A percentile compares a stretch with the other conserved stretches of the same genome.
phyloP scores from a whole-genome alignment of 2,329 filamentous ascomycete species.

The Cadophora sp. region DNA sequence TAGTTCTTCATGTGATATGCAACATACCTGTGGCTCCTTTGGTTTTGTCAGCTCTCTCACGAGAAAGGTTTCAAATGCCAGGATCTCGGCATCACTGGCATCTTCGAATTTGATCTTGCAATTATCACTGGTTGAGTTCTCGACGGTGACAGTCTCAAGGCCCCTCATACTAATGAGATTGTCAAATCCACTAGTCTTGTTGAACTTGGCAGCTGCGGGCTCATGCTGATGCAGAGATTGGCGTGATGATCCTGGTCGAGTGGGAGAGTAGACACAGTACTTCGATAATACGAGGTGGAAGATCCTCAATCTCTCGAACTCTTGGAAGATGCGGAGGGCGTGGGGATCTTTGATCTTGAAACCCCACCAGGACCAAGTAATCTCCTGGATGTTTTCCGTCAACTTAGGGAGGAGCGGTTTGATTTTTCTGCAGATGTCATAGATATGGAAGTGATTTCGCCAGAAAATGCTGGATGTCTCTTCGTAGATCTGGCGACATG shows the following conservation, averaged over 20 bases:
- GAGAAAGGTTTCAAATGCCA: constrained; percentile 11
- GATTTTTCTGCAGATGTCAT: not conserved
- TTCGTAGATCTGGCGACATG: constrained; percentile 17
- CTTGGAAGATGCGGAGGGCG: not conserved
- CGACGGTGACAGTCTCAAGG: not conserved
- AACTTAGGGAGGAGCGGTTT: not conserved
- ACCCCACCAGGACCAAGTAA: constrained; percentile 9
- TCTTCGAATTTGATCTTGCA: not conserved
- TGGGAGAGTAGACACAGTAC: not conserved
- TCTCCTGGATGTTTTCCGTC: constrained; percentile 7
- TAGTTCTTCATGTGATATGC: not conserved
- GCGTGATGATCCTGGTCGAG: not conserved
- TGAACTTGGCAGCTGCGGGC: constrained; percentile 7
- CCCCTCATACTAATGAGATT: constrained; percentile 2
- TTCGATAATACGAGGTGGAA: not conserved
- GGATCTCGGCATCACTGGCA: constrained; percentile 1
- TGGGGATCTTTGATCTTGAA: constrained; percentile 5
- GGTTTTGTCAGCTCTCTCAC: constrained; percentile 2
- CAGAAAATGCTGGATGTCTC: constrained; percentile 7
- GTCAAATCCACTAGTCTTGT: constrained; percentile 2
- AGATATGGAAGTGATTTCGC: constrained; percentile 1
- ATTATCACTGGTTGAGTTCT: not conserved
- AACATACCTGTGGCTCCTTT: constrained; percentile 1
- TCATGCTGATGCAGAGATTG: constrained; percentile 9
- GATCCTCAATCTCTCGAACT: not conserved